Percentiles rank a stretch among this genome's conserved stretches.
Evolutionary conservation across 2,329 filamentous ascomycete species (phyloP).

Genomic region (Rachicladosporium sp.): DNA sequence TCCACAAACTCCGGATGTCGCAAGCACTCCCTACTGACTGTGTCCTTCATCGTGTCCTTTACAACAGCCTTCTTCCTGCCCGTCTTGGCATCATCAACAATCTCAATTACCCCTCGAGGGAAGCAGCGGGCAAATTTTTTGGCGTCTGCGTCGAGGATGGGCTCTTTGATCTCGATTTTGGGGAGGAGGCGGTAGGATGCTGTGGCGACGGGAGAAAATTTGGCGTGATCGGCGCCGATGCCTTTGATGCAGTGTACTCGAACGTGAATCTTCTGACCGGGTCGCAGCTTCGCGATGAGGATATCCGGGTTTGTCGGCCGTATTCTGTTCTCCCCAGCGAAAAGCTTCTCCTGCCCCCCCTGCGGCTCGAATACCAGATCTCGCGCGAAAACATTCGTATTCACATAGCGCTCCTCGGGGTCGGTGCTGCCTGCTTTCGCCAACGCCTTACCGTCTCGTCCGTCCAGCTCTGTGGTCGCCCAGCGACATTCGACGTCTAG

Average conservation of each 20-base stretch:
- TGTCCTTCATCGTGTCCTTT: slow-evolving; percentile 79
- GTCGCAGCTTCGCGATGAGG: slow-evolving; percentile 83
- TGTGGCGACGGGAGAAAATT: slow-evolving; percentile 92
- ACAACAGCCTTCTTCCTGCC: slow-evolving; percentile 85
- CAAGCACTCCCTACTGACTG: slow-evolving; percentile 83
- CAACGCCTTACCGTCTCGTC: slow-evolving; percentile 34
- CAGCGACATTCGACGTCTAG: slow-evolving; percentile 70
- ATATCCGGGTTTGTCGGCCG: slow-evolving; percentile 80
- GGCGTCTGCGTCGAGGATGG: slow-evolving; percentile 78
- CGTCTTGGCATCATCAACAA: slow-evolving; percentile 56
- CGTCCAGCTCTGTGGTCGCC: slow-evolving; percentile 39
- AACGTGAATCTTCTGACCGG: slow-evolving; percentile 74
- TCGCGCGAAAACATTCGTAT: slow-evolving; percentile 52
- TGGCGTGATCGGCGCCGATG: slow-evolving; percentile 85
- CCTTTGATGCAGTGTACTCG: slow-evolving; percentile 93
- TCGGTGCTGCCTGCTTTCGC: slow-evolving; percentile 64
- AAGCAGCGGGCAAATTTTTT: slow-evolving; percentile 87
- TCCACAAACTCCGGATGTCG: slow-evolving; percentile 86
- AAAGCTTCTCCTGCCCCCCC: slow-evolving; percentile 57
- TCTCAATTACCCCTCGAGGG: slow-evolving; percentile 70
- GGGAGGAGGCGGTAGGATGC: slow-evolving; percentile 87
- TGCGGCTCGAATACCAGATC: slow-evolving; percentile 61
- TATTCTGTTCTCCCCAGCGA: slow-evolving; percentile 51
- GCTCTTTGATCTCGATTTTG: slow-evolving; percentile 67
- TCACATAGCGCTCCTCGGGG: slow-evolving; percentile 70